Evolutionary conservation across 1,284 basidiomycete genomes (phyloP), one percentile per base, ranked within the genome.

Genomic region (Calocybe gambosa): DNA sequence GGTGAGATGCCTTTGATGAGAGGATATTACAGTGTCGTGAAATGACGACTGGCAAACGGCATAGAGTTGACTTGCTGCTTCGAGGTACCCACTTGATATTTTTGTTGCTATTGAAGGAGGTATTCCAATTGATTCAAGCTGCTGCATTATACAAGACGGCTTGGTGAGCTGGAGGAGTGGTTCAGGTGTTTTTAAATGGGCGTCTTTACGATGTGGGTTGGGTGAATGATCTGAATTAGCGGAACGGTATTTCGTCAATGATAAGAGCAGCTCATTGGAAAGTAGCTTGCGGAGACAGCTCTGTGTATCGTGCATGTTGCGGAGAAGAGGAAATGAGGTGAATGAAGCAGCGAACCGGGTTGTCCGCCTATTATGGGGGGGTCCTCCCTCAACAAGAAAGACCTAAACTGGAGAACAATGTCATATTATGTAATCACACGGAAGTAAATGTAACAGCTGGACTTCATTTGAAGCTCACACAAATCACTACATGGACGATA

Each of bases 11-110:
- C 10, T 33, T 15, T 29, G 43, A 13, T 29, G 18, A 15, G 21
- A 20, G 6, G 16, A 12, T 7, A 21, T 40, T 31, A 21, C 18
- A 28, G 23, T 34, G 21, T n/a, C 25, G 25, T 35, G 29, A 29
- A 5, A 25, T 18, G 46, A 36, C 25, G 25, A 13, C 29, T 43
- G 21, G 23, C 41, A 48, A 7, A 12, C 16, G 21, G 26, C 42
- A 19, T 33, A 37, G 21, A 48, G 28, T 9, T 48, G n/a, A 7
- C 8, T 43, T 23, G 44, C 48, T 12, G 33, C 35, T 18, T 28
- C 36, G n/a, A 44, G 8, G 34, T 37, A 44, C 13, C 20, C 13
- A 10, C 37, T 34, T 12, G 42, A 44, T 4, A 44, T n/a, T 6
- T 37, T 4, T 25, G 2, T 15, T 4, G 36, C 36, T 5, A 19